Percentiles rank a stretch among this genome's conserved stretches.
Evolutionary conservation across 371 early-diverging fungal genomes (phyloP).

Genomic region (Polyrhizophydium stewartii): DNA sequence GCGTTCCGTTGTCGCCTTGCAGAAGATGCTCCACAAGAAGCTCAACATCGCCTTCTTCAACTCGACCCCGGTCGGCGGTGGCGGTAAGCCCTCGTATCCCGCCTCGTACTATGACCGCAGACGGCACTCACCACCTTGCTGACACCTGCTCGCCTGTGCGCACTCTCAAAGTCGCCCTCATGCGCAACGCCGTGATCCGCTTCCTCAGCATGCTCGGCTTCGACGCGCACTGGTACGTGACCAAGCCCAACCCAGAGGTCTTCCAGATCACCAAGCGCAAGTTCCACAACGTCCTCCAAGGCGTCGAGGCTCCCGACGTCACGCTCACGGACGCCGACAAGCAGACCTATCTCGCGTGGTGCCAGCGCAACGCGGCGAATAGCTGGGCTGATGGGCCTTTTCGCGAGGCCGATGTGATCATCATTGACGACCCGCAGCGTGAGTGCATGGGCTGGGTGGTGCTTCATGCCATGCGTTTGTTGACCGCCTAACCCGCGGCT

Average conservation of each 20-base stretch:
- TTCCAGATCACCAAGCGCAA: conserved; percentile 83
- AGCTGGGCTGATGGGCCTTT: conserved; percentile 78
- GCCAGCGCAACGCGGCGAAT: conserved; percentile 64
- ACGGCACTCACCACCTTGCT: not conserved
- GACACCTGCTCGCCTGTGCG: not conserved
- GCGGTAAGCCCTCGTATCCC: conserved; percentile 40
- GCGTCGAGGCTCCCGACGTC: conserved; percentile 64
- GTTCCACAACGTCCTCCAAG: conserved; percentile 87
- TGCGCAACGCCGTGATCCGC: conserved; percentile 80
- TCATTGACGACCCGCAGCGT: conserved; percentile 88
- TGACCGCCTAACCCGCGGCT: too few species aligned
- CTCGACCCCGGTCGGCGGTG: conserved; percentile 87
- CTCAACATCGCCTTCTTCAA: conserved; percentile 70
- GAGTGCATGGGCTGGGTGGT: conserved; percentile 1
- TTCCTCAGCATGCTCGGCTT: conserved; percentile 60
- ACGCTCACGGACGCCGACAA: conserved; percentile 67
- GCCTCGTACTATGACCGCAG: not conserved
- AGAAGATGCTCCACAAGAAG: conserved; percentile 45
- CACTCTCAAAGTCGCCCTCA: conserved; percentile 64
- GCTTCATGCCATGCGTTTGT: conserved; percentile 4
- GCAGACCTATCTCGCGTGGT: conserved; percentile 67
- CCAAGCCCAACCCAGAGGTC: conserved; percentile 73
- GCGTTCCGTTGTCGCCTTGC: conserved; percentile 3
- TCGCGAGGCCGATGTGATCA: conserved; percentile 64
- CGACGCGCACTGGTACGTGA: conserved; percentile 65